Base-by-base conservation (phyloP, 192 early-diverging fungal genomes). In the Thamnidium elegans region DNA sequence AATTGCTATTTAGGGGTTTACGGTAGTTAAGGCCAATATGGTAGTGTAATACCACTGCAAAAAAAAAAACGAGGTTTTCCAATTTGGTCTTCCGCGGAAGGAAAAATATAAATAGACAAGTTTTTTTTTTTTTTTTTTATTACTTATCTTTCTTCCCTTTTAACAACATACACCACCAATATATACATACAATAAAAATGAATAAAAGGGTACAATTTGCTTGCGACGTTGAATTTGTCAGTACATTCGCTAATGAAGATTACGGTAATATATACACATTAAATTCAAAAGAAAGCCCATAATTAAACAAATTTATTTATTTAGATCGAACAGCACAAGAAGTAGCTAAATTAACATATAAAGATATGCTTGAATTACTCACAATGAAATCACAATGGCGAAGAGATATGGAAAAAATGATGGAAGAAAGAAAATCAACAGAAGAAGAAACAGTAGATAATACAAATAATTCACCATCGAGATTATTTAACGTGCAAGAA, bases 361-460 rank as follows among this genome's bases (percentile, higher is more conserved):
- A 64, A 54, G 63, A 64, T 26, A 64, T 64, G 63, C 36, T 64
- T 42, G 63, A 64, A 32, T 39, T 64, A 34, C 36, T 64, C 10
- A 64, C 63, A 6, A 64, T 64, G 63, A 64, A 64, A 54, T 64
- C 63, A 15, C 50, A 64, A 53, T 64, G 63, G 63, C 31, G 51
- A 53, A 46, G 63, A 45, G 63, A 64, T 15, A 64, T 64, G 63
- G 51, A 64, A 26, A 36, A 39, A 14, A 64, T 64, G 63, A 6
- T 64, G 3, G 63, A 51, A 21, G 50, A 54, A 31, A 32, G 63
- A 54, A 51, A 26, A 11, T 34, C 51, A 20, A 31, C 21, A 30
- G 63, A 64, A 15, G 52, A 64, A 43, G 34, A 53, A 45, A 50
- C 52, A 15, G 23, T n/a, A n/a, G 53, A 55, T 2, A 55, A 48